Conservation (phyloP, 345 rosid genomes). For the Brassica nigra region DNA sequence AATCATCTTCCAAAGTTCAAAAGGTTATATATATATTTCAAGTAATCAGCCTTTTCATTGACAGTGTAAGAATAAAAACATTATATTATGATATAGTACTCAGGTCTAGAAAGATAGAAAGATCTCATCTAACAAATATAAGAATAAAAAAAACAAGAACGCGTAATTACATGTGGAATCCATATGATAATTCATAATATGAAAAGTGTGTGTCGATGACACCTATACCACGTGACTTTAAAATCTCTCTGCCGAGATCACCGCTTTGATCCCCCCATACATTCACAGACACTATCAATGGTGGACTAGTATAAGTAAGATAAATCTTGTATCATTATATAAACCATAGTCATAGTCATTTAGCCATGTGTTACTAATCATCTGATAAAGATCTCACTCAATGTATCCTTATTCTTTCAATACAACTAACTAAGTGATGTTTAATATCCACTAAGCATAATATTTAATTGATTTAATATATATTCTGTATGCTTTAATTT, state of each 20-base stretch:
- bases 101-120: background rate
- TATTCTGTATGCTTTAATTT: no score
- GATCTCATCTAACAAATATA: background rate
- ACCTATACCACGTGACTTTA: constrained; percentile 24
- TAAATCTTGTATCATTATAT: no score
- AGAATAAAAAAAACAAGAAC: background rate
- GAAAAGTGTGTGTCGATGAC: constrained; percentile 17
- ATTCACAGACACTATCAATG: background rate
- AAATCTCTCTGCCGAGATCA: background rate
- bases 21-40: background rate
- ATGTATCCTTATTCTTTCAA: no score
- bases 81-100: background rate
- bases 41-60: background rate
- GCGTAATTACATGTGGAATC: constrained; percentile 25
- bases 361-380: no score
- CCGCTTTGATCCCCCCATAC: background rate
- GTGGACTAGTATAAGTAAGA: background rate
- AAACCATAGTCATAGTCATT: no score
- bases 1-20: background rate
- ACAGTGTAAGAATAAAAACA: no score
- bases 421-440: no score
- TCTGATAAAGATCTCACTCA: no score
- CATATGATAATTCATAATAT: no score
- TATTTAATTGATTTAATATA: no score
- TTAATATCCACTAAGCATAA: no score